phyloP scores from a whole-genome alignment of 805 yeast species.

The Kodamaea kaohsiungensis region DNA sequence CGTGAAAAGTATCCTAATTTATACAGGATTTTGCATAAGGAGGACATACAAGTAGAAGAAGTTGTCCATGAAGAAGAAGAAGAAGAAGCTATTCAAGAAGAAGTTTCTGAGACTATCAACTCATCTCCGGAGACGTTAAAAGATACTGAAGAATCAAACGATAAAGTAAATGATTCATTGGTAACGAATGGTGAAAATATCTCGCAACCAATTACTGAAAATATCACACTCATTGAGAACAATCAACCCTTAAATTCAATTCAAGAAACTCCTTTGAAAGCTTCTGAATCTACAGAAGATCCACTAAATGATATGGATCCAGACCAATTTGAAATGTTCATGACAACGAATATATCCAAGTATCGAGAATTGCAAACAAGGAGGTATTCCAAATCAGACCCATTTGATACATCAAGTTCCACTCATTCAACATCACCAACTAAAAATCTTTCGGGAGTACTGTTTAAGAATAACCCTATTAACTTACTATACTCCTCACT shows the following conservation, averaged over 20 bases:
- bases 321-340: slow-evolving; percentile 34
- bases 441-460: neutral
- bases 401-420: slow-evolving; percentile 6
- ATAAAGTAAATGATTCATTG: neutral
- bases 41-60: neutral
- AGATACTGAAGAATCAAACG: neutral
- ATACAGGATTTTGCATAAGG: slow-evolving; percentile 10
- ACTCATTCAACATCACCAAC: neutral
- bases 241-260: neutral
- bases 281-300: neutral
- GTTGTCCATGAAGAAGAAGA: neutral
- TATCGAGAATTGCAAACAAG: slow-evolving; percentile 30
- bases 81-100: neutral
- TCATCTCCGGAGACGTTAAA: neutral
- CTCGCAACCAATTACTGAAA: neutral
- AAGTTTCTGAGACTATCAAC: neutral
- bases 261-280: neutral
- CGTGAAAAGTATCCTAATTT: slow-evolving; percentile 17
- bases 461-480: slow-evolving; percentile 22
- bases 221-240: neutral
- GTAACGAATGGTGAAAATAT: neutral
- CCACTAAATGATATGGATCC: slow-evolving; percentile 12
- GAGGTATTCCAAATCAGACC: slow-evolving; percentile 11
- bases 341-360: slow-evolving; percentile 31
- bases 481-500: slow-evolving; percentile 28